Conservation (phyloP, 352 stramenopile species). For the Phytopythium kandeliae region DNA sequence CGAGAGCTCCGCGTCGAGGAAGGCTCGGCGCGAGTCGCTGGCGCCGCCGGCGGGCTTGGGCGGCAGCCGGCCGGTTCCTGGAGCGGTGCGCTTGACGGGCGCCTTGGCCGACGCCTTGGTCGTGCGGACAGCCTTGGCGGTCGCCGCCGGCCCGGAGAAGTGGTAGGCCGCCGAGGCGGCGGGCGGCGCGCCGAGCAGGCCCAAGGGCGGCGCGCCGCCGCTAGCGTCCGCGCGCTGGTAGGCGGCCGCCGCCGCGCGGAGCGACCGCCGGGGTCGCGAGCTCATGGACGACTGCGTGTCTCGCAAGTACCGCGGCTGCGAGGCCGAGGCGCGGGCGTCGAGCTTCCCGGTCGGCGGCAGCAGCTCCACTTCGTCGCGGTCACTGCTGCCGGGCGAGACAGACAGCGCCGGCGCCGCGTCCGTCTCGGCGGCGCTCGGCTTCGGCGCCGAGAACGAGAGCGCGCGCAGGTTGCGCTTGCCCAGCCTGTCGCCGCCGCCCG, state of each 20-base stretch:
- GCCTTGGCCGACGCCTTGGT: not conserved
- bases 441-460: conserved; percentile 42
- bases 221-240: conserved; percentile 1
- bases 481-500: not conserved
- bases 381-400: conserved; percentile 8
- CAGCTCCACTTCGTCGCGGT: conserved; percentile 34
- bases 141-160: not conserved
- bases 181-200: not conserved
- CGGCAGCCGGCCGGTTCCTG: not conserved
- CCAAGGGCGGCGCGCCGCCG: not conserved
- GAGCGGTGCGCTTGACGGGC: not conserved
- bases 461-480: conserved; percentile 22
- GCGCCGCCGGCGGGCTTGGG: not conserved
- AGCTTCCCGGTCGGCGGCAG: conserved; percentile 15
- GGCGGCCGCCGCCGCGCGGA: not conserved
- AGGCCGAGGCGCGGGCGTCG: conserved; percentile 7
- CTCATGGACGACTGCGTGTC: conserved; percentile 52
- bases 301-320: conserved; percentile 42
- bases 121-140: not conserved
- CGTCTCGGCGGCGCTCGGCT: conserved; percentile 17
- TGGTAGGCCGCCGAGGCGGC: not conserved
- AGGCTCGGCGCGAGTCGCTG: conserved; percentile 10
- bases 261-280: conserved; percentile 21
- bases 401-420: conserved; percentile 19
- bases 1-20: conserved; percentile 25